A percentile compares a stretch with the other conserved stretches of the same genome.
phyloP scores from a whole-genome alignment of 441 rosid species.

The Capsella rubella region DNA sequence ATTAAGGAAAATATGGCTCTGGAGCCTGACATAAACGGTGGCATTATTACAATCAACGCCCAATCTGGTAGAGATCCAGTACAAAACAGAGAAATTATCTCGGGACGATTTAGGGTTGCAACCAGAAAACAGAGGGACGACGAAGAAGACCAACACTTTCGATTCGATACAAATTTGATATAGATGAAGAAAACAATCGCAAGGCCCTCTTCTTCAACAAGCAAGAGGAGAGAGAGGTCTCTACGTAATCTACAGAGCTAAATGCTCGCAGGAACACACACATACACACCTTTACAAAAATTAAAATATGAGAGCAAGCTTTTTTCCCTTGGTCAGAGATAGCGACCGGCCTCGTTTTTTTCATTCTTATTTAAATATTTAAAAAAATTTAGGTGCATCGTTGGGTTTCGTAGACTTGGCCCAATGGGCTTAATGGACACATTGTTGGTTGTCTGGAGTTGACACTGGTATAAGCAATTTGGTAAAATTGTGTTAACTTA shows the following conservation, averaged over 20 bases:
- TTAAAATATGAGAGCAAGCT: neutral
- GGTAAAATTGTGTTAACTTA: neutral
- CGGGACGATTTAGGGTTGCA: conserved; percentile 16
- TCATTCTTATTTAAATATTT: no score
- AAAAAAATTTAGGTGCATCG: no score
- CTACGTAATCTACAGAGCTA: conserved; percentile 33
- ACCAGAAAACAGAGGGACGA: neutral
- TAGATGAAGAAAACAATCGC: conserved; percentile 17
- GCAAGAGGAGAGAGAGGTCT: neutral
- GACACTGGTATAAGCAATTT: neutral
- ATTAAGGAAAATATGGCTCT: conserved; percentile 53
- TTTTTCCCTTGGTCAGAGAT: conserved; percentile 5
- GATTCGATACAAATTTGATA: neutral
- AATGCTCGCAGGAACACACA: conserved; percentile 35
- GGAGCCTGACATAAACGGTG: conserved; percentile 59
- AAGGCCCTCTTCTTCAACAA: conserved; percentile 36
- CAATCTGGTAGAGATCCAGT: conserved; percentile 1
- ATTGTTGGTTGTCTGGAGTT: neutral
- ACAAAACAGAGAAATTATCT: neutral
- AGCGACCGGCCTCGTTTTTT: conserved; percentile 9
- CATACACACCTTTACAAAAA: conserved; percentile 13
- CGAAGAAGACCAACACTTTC: neutral
- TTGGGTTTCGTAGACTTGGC: neutral
- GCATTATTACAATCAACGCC: conserved; percentile 51
- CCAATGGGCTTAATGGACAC: conserved; percentile 14